Evolutionary conservation across 345 rosid genomes (phyloP), one percentile per base, ranked within the genome.

Genomic region (Eucalyptus decipiens): DNA sequence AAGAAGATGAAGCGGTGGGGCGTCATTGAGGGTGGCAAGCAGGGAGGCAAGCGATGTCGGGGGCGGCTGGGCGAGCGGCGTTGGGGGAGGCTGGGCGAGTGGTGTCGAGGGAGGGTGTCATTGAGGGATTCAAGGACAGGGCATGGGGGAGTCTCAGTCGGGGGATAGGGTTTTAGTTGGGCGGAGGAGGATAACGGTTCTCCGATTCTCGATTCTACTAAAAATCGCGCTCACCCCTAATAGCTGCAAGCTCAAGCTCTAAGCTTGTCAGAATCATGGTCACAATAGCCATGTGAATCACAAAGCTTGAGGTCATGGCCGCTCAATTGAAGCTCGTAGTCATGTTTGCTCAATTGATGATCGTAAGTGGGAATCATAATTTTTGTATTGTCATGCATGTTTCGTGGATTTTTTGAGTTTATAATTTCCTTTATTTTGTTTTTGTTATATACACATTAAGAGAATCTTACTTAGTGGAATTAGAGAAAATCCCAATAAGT

Each of bases 1-100:
- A 69, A 65, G 69, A 87, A 80, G 87, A 85, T 85, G 95, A 92
- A 92, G 93, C 90, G 89, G 92, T 87, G 2, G 11, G 58, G 58
- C 58, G 11, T 52, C 26, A 8, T 52, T 2, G 11, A 52, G 26
- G 58, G 5, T 8, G 58, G 58, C 58, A 52, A 52, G 58, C 5
- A 21, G 9, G 26, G 58, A 21, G 58, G 54, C 2, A 9, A 51
- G 54, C 2, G 4, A 4, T 3, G 9, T 18, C 21, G 0, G 2
- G 50, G 54, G 54, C 21, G 54, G 54, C 54, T 17, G 54, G 21
- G 58, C 24, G 1, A 52, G 58, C 58, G 24, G 24, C 0, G 24
- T 52, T 2, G 1, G 10, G 58, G 58, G 58, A 3, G 11, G 5
- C 11, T 8, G 2, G 58, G 58, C 58, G 0, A 52, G 26, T 8